Conservation (phyloP, 2,329 filamentous ascomycete genomes). For the Stenocarpella maydis region DNA sequence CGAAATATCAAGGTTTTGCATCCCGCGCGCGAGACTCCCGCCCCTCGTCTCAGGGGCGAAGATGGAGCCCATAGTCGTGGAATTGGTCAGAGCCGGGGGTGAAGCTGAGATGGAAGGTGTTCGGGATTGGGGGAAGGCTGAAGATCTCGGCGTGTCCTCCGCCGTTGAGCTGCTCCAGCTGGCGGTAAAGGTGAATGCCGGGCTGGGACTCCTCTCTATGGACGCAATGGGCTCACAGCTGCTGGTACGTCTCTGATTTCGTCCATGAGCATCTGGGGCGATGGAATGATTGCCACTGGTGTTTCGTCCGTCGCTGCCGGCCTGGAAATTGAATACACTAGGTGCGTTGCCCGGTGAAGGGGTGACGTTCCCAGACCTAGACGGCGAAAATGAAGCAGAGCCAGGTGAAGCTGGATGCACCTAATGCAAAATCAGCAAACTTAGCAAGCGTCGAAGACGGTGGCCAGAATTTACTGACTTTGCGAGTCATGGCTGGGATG, state of each 20-base stretch:
- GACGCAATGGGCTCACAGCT: background rate
- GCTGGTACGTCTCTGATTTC: too few species aligned
- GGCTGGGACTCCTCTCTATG: background rate
- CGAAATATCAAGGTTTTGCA: background rate
- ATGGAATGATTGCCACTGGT: background rate
- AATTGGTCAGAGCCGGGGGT: background rate
- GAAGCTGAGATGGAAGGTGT: background rate
- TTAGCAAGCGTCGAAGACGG: too few species aligned
- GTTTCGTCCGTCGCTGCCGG: too few species aligned
- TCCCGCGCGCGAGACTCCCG: background rate
- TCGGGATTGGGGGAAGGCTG: background rate
- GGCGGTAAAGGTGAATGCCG: background rate
- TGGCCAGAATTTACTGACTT: background rate
- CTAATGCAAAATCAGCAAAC: background rate
- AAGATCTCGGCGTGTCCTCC: background rate
- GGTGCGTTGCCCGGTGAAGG: background rate
- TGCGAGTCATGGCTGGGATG: background rate
- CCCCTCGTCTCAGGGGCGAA: background rate
- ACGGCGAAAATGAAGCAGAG: background rate
- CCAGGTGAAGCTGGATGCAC: background rate
- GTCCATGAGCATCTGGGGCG: too few species aligned
- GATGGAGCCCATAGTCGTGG: background rate
- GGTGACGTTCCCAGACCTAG: background rate
- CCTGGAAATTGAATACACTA: background rate
- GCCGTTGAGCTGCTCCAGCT: background rate